Evolutionary conservation across 192 early-diverging fungal genomes (phyloP), one percentile per base, ranked within the genome.

Genomic region (Backusella morwellensis): DNA sequence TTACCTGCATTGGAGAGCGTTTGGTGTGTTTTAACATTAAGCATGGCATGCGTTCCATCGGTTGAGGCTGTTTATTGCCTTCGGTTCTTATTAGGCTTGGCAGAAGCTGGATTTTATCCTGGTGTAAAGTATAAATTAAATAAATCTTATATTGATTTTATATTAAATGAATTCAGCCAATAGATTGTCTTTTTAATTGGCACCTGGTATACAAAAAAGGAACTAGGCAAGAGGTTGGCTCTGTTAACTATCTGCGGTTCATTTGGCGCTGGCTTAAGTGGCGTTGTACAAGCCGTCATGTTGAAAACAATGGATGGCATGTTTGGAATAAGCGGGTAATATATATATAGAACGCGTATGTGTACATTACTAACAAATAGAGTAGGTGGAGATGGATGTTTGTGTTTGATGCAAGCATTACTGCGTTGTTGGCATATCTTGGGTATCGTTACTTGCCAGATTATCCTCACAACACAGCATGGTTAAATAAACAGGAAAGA

Each of bases 101-200:
- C 76, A 41, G 82, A 83, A 63, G 82, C 82, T n/a, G 82, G 82
- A 17, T 83, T 83, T 50, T 83, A 80, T 68, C 82, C 82, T 41
- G 80, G 80, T 32, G 82, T 83, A 78, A 77, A 73, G 6, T n/a
- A 36, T 5, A 63, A 26, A 26, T 63, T 23, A n/a, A 56, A 9
- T 11, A 56, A 52, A 52, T 6, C 6, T 56, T 7, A 63, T 29
- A 63, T 29, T 56, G 6, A 23, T 23, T 26, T 23, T 59, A 2
- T 29, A 63, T 63, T 63, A 29, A 29, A 11, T 63, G 9, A 12
- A 21, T 63, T 15, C n/a, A 36, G 6, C 26, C 75, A 63, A 63
- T 63, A 83, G 82, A 83, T 77, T 66, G 70, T 83, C 4, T 83
- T 80, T 38, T 66, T 83, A 59, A 68, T 80, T n/a, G 82, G 82